Conservation (phyloP, 1,284 basidiomycete species). For the Sporisorium reilianum region DNA sequence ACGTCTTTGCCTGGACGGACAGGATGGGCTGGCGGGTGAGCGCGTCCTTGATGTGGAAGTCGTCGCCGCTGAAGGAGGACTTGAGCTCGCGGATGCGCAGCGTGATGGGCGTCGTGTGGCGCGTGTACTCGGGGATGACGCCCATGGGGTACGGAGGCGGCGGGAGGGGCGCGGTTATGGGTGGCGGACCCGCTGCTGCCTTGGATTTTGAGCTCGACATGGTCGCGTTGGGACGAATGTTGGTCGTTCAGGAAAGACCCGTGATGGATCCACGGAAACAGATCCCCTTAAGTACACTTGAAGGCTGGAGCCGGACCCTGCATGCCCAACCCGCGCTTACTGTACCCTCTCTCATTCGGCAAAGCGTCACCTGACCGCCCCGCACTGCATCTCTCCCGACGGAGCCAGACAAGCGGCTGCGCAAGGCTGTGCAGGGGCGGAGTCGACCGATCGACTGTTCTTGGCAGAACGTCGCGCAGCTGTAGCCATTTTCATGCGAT, state of each 20-base stretch:
- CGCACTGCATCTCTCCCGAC: not conserved
- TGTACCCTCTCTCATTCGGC: no score
- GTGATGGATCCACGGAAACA: no score
- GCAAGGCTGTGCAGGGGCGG: not conserved
- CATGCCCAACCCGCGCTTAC: no score
- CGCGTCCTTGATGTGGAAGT: conserved; percentile 53
- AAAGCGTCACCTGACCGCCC: no score
- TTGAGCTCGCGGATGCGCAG: conserved; percentile 45
- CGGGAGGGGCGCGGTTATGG: conserved; percentile 14
- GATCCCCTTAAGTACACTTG: no score
- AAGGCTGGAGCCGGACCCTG: no score
- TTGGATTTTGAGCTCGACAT: not conserved
- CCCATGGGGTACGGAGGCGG: conserved; percentile 39
- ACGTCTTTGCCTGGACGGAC: conserved; percentile 30
- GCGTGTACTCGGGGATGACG: conserved; percentile 31
- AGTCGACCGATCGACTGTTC: not conserved
- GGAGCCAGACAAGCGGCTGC: not conserved
- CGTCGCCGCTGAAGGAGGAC: conserved; percentile 30
- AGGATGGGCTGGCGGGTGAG: conserved; percentile 27
- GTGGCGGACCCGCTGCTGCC: not conserved
- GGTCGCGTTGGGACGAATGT: not conserved
- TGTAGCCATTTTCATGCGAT: not conserved
- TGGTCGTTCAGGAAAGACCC: no score
- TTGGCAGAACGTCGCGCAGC: not conserved
- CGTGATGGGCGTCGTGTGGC: conserved; percentile 37